A percentile compares a stretch with the other conserved stretches of the same genome.
Evolutionary conservation across 169 alveolate genomes (phyloP).

Genomic region (Plasmodium vivax): DNA sequence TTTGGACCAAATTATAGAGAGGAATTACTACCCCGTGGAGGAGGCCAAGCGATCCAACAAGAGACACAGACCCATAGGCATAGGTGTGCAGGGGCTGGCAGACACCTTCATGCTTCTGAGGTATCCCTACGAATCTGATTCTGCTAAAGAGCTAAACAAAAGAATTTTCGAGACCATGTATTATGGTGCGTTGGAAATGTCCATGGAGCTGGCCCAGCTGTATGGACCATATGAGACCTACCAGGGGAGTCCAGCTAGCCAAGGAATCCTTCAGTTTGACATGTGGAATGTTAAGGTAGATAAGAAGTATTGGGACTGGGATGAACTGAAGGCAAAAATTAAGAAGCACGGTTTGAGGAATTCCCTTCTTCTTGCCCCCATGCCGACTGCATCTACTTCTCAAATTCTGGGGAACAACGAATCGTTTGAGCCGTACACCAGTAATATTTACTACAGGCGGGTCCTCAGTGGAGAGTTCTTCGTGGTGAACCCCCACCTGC

Average conservation of each 20-base stretch:
- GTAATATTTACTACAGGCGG: constrained; percentile 97
- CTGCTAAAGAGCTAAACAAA: constrained; percentile 93
- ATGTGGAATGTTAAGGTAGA: constrained; percentile 94
- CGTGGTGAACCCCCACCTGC: constrained; percentile 97
- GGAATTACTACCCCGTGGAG: constrained; percentile 95
- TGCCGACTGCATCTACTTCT: constrained; percentile 99
- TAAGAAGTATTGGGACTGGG: constrained; percentile 95
- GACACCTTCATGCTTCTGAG: constrained; percentile 96
- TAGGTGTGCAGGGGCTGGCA: constrained; percentile 99
- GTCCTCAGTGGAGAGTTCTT: constrained; percentile 98
- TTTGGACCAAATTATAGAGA: constrained; percentile 96
- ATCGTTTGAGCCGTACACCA: constrained; percentile 98
- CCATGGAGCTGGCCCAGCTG: constrained; percentile 94
- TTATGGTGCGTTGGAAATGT: constrained; percentile 96
- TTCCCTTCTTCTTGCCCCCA: constrained; percentile 97
- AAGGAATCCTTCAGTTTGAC: constrained; percentile 98
- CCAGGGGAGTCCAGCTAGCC: constrained; percentile 96
- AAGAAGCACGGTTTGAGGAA: constrained; percentile 95
- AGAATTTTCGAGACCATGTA: constrained; percentile 98
- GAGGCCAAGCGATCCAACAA: constrained; percentile 95
- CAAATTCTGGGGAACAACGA: constrained; percentile 98
- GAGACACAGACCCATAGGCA: constrained; percentile 99
- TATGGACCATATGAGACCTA: constrained; percentile 96
- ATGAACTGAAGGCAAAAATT: constrained; percentile 90
- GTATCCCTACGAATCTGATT: constrained; percentile 95